A percentile compares a stretch with the other conserved stretches of the same genome.
phyloP scores from a whole-genome alignment of 2,329 filamentous ascomycete species.

The Fusarium mexicanum region DNA sequence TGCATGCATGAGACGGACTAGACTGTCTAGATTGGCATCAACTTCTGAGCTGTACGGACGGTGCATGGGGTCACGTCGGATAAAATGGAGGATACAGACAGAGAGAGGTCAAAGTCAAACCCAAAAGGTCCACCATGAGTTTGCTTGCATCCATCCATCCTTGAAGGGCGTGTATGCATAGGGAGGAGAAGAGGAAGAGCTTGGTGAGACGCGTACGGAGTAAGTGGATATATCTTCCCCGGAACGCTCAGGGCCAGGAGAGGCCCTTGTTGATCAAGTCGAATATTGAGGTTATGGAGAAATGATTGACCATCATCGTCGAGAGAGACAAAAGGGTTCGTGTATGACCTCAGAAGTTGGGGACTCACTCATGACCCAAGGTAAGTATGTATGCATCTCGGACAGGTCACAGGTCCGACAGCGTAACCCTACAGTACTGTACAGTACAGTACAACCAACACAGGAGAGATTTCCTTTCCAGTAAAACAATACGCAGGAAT shows the following conservation, averaged over 20 bases:
- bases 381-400: slow-evolving; percentile 13
- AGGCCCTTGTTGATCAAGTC: slow-evolving; percentile 28
- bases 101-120: slow-evolving; percentile 10
- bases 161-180: slow-evolving; percentile 25
- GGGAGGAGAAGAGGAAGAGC: not conserved
- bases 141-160: not conserved
- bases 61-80: slow-evolving; percentile 13
- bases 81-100: slow-evolving; percentile 24
- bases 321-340: not conserved
- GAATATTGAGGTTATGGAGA: not conserved
- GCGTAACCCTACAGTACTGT: slow-evolving; percentile 11
- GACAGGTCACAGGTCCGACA: slow-evolving; percentile 7
- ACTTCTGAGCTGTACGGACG: not conserved
- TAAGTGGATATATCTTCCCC: slow-evolving; percentile 15
- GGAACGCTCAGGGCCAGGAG: slow-evolving; percentile 8
- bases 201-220: not conserved
- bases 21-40: slow-evolving; percentile 14
- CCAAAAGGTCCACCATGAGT: slow-evolving; percentile 17
- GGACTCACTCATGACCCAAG: slow-evolving; percentile 31
- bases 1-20: slow-evolving; percentile 10
- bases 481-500: not conserved
- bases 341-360: slow-evolving; percentile 7
- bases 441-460: not conserved
- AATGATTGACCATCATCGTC: not conserved
- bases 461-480: not conserved